Evolutionary conservation across 192 early-diverging fungal genomes (phyloP), one percentile per base, ranked within the genome.

Genomic region (Chytriomyces confervae): DNA sequence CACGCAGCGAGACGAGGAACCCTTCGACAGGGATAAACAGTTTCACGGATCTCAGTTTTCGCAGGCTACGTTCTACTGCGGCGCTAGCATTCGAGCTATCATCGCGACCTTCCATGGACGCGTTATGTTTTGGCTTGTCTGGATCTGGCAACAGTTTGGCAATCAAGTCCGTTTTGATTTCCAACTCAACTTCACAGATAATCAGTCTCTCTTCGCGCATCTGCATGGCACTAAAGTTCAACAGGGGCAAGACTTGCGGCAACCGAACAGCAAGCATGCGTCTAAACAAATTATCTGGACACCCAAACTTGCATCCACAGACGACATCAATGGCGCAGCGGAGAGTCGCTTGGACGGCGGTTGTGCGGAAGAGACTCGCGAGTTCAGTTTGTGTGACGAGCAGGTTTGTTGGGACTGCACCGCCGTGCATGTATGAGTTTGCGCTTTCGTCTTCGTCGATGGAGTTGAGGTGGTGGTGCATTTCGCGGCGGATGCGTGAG

Each of bases 281-380:
- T 27, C 16, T 1, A 29, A 65, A 43, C 11, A 65, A 16, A 65
- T 27, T 65, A 3, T 65, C 63, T 65, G 63, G 63, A 27, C 63
- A 65, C 24, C 63, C 63, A 27, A 65, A 65, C 5, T 65, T 65
- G 5, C 63, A 65, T 16, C 63, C 63, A 27, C 63, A 65, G 4
- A 43, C 24, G 27, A 65, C 20, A 27, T 65, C 63, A 7, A 65
- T 65, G 24, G 18, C 63, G 24, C 13, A 13, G 5, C 63, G 63
- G 0, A 29, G 5, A 5, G 20, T 65, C 3, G 63, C 18, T 11
- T 23, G 16, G 5, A 23, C 4, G 13, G 63, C 20, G 27, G 16
- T 27, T 2, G 18, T 27, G 13, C 53, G 16, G 4, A 65, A 65
- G 36, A 65, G 63, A 1, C 24, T 6, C 1, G 16, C 1, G 36